phyloP scores from a whole-genome alignment of 2,329 filamentous ascomycete genomes.

The Fusarium sp. region DNA sequence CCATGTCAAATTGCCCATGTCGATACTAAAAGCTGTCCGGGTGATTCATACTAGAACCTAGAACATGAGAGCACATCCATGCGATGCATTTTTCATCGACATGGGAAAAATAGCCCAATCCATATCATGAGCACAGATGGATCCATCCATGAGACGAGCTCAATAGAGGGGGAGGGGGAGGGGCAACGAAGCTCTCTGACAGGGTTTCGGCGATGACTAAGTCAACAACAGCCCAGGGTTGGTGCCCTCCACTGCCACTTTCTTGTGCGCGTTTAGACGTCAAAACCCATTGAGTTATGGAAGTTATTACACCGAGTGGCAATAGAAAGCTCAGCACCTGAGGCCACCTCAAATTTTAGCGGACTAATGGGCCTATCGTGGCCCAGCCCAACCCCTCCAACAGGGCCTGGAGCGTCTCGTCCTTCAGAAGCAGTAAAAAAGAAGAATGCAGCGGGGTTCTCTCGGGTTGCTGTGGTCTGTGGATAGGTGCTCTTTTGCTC shows the following conservation, averaged over 20 bases:
- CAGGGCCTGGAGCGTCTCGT: slow-evolving; percentile 43
- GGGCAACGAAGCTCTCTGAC: slow-evolving; percentile 8
- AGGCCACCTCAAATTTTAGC: slow-evolving; percentile 40
- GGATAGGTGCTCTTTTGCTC: background rate
- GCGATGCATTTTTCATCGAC: background rate
- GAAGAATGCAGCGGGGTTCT: slow-evolving; percentile 31
- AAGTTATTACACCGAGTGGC: slow-evolving; percentile 21
- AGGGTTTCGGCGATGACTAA: slow-evolving; percentile 31
- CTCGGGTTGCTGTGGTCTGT: slow-evolving; percentile 5
- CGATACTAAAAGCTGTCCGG: background rate
- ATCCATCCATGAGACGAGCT: background rate
- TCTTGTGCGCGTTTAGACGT: slow-evolving; percentile 38
- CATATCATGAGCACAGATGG: background rate
- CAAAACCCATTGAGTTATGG: background rate
- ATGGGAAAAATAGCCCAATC: background rate
- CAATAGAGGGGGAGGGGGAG: slow-evolving; percentile 28
- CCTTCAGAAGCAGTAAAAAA: slow-evolving; percentile 26
- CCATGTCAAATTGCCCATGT: background rate
- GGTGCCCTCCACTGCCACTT: slow-evolving; percentile 43
- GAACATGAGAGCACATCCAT: background rate
- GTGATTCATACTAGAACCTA: background rate
- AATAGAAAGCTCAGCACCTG: slow-evolving; percentile 34
- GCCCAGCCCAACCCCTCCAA: slow-evolving; percentile 30
- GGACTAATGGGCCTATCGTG: slow-evolving; percentile 41
- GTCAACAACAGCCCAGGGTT: slow-evolving; percentile 40